These are phyloP conservation scores for Hippophae rhamnoides DNA, from an alignment of 306 rosid species.

Conservation along the genomic window DNA sequence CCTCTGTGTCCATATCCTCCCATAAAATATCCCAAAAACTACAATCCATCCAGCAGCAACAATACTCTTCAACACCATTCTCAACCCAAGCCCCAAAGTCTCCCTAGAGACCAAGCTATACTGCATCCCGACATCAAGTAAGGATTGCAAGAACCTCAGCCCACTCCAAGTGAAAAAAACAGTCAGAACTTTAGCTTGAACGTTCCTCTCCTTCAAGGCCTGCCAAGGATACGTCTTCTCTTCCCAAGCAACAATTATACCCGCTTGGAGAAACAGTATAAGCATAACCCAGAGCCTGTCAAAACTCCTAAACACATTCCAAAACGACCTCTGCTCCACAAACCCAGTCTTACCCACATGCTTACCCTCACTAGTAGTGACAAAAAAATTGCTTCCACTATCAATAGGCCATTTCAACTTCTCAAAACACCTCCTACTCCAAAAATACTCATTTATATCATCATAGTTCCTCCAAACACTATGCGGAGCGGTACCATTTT, in stretches of 20 bases:
- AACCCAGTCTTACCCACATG: constrained; percentile 96
- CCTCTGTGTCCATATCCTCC: constrained; percentile 72
- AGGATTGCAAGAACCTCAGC: constrained; percentile 62
- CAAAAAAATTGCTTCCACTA: constrained; percentile 66
- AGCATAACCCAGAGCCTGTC: constrained; percentile 91
- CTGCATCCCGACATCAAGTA: constrained; percentile 80
- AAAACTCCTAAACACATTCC: constrained; percentile 78
- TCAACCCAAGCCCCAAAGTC: constrained; percentile 57
- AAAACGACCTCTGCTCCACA: constrained; percentile 91
- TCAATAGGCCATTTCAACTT: constrained; percentile 87
- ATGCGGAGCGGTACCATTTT: constrained; percentile 77
- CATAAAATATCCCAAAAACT: constrained; percentile 60
- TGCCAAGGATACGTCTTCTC: constrained; percentile 53
- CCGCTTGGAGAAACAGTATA: constrained; percentile 71
- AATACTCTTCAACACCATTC: constrained; percentile 63
- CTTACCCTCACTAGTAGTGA: constrained; percentile 37
- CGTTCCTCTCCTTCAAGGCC: constrained; percentile 40
- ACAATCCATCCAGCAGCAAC: constrained; percentile 73
- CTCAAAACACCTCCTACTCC: constrained; percentile 84
- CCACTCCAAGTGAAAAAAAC: constrained; percentile 83
- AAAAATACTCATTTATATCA: constrained; percentile 85
- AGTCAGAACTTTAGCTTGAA: constrained; percentile 58
- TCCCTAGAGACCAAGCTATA: constrained; percentile 77
- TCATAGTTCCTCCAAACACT: constrained; percentile 90
- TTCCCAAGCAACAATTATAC: constrained; percentile 83